Evolutionary conservation across 768 basidiomycete genomes (phyloP), one percentile per base, ranked within the genome.

Genomic region (Amanita jacksonii): DNA sequence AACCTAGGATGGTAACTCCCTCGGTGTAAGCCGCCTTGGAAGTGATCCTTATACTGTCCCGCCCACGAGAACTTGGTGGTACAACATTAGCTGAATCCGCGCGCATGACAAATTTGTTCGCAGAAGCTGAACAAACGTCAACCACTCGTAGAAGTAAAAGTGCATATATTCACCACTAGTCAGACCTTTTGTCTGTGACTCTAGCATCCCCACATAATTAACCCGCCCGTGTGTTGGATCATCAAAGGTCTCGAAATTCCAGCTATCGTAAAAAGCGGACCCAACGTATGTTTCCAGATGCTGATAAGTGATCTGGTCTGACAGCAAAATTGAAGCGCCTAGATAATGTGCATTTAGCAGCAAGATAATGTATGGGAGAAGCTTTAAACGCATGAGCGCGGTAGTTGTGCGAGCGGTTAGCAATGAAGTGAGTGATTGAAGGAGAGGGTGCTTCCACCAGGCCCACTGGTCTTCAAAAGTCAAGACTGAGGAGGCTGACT

Each of bases 191-290:
- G 38, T 15, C n/a, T 62, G 39, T 0, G 79, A 73, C 1, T 69
- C 67, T 12, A 48, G 39, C 51, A 64, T 50, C 48, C 70, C 64
- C 25, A 80, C 65, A 48, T 77, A 81, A 57, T 79, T 73, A 46
- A 78, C 76, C 40, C 73, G 62, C n/a, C 79, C 79, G 48, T 79
- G 73, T 0, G 79, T 82, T n/a, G 77, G 79, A 54, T 82, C 79
- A 45, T 69, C 52, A 20, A 56, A 42, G 6, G 68, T 70, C 49
- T 75, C 66, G 71, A 72, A 81, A 1, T 52, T 57, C 64, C 70
- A 82, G 5, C 46, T 47, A 15, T 63, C 40, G 46, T 72, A 62
- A 53, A 82, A 82, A 52, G 63, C 62, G 16, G 39, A 2, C 4
- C 62, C 62, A 8, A 51, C 45, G 48, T 48, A 60, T 3, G 43